Base-by-base conservation (phyloP, 2,329 filamentous ascomycete genomes). In the Chaetomium sp. region DNA sequence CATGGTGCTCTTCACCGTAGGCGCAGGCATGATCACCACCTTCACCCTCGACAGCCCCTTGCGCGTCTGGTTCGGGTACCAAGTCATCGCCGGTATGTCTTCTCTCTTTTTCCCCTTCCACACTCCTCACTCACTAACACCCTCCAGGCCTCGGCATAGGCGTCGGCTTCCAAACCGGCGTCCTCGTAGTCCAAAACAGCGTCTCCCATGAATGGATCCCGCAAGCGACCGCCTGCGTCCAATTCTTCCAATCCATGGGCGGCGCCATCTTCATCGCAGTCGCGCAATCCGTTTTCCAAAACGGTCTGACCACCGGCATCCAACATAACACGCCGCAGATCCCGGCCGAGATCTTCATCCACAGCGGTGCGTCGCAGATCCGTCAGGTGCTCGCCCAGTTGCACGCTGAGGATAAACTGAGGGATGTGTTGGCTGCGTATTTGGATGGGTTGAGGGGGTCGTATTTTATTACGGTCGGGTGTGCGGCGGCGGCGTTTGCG, bases 271-370 rank as follows among this genome's bases (percentile, higher is more conserved):
- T 82, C 61, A 79, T 89, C 48, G 79, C 81, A 5, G 80, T 87
- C 8, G 80, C 80, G 0, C 82, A 89, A 67, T 81, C 84, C 19
- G 76, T 87, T 46, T 88, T 89, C 71, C 79, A 82, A 59, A 87
- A 87, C 64, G 80, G 78, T 0, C 72, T 89, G 14, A 71, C 82
- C 46, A 67, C 74, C 3, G 74, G 79, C 38, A 72, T 89, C 3
- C 60, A 65, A n/a, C 56, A 64, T 2, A 66, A 74, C 57, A 70
- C 74, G 11, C 72, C 76, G 1, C 68, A 69, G n/a, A 65, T 83
- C n/a, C 70, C 79, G 40, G 70, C 76, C 0, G 63, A 66, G 6
- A 64, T 75, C 51, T 78, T 83, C 59, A 74, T 81, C 65, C 73
- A 79, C 64, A 76, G 72, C 49, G 80, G 80, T 53, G 79, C 79